Evolutionary conservation across 2,329 filamentous ascomycete genomes (phyloP), one percentile per base, ranked within the genome.

Genomic region (Pseudocercospora musae): DNA sequence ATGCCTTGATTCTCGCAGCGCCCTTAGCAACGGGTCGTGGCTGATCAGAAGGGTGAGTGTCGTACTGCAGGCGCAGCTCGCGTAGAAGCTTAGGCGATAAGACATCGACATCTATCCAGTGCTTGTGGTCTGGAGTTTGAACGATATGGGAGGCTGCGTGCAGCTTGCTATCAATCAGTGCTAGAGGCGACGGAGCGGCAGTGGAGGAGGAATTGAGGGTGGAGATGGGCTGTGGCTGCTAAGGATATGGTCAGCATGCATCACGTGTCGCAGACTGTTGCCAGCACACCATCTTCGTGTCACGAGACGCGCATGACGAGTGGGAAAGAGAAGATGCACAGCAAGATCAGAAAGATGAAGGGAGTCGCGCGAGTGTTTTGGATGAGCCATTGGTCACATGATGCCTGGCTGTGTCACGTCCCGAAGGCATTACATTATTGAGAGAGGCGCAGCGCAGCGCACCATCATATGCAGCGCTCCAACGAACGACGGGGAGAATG

Each of bases 1-100:
- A 68, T 4, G 66, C 64, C 46, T 64, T 66, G 37, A 66, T 40
- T 46, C 60, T 68, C n/a, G 60, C 62, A 18, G 66, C 63, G 21
- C 59, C 37, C 44, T 64, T 68, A 3, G 59, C 59, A 2, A 66
- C 42, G 6, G 58, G 27, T n/a, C 44, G 20, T 27, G 44, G 57
- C n/a, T 53, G 40, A 21, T 63, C 60, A 18, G 53, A 20, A 21
- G n/a, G 9, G 3, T 57, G 53, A 20, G 59, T 53, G n/a, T 62
- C 62, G 31, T 61, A 65, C 46, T 62, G 60, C 42, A 57, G 20
- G n/a, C 60, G 58, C 13, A 65, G 60, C 60, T 63, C 64, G 8
- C 42, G 56, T 18, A 64, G 33, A 7, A 62, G 58, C 53, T 66
- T 61, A 2, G 59, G 64, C n/a, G 62, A 63, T 15, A 66, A 21